Base-by-base conservation (phyloP, 257 asterid genomes). In the Lithospermum erythrorhizon region DNA sequence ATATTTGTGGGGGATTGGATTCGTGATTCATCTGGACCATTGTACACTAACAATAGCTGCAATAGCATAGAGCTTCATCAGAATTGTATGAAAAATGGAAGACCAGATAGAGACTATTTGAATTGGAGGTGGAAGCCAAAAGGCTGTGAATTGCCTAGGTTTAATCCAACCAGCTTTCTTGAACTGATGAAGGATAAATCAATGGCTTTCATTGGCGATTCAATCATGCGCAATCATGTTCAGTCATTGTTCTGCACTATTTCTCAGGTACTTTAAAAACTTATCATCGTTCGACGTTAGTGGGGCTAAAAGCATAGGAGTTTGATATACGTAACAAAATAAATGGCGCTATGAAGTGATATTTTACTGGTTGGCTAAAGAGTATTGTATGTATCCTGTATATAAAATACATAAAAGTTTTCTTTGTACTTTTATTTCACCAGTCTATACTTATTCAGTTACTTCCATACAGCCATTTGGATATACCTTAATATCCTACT, bases 111-210 rank as follows among this genome's bases (percentile, higher is more conserved):
- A 5, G 86, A 65, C 21, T 89, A 83, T 69, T 54, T 82, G 18
- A 74, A 76, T 68, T 89, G 95, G 97, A 79, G 83, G 61, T 89
- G 97, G 97, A 82, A 82, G 6, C 95, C 97, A 0, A 77, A 68
- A 61, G 81, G 72, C 58, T 84, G 95, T 58, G 70, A 64, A 59
- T 64, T 86, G 51, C 86, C 89, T 1, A 84, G 63, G 72, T 75
- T 89, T 47, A 76, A 77, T 63, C 81, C 86, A 0, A 54, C 51
- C 35, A 82, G 55, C 60, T 86, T 89, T 57, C 90, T 89, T 30
- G 49, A 74, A 10, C 48, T 69, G 10, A 84, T 86, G 97, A 69
- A 79, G 48, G 62, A 64, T 55, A 83, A 81, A 60, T 79, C 94
- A 1, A 35, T 86, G 20, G 90, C 87, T 22, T 81, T 86, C 49